phyloP scores from a whole-genome alignment of 768 basidiomycete genomes.

The Hygrocybe coccinea region DNA sequence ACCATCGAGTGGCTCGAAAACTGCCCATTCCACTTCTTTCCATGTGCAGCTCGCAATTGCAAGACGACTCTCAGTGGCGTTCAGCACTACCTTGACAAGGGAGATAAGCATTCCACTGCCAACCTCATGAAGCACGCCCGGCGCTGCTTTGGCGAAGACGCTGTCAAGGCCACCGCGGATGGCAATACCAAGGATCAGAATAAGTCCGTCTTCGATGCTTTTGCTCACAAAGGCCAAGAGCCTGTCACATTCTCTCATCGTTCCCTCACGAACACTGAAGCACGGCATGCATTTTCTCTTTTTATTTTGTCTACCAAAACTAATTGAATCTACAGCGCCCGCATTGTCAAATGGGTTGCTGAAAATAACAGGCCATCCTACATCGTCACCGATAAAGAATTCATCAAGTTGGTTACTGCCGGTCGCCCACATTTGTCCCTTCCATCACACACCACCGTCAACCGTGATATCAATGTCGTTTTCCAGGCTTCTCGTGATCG shows the following conservation, averaged over 20 bases:
- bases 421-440: slow-evolving; percentile 33
- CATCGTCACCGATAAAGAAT: slow-evolving; percentile 30
- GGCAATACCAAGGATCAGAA: slow-evolving; percentile 17
- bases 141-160: background rate
- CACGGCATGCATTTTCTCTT: slow-evolving; percentile 16
- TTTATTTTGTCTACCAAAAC: background rate
- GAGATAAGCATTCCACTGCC: slow-evolving; percentile 22
- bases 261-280: slow-evolving; percentile 23
- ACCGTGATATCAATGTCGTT: slow-evolving; percentile 26
- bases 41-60: slow-evolving; percentile 19
- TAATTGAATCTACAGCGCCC: slow-evolving; percentile 15
- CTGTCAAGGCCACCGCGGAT: background rate
- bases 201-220: slow-evolving; percentile 21
- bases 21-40: slow-evolving; percentile 19
- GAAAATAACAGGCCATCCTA: slow-evolving; percentile 28
- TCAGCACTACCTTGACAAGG: slow-evolving; percentile 20
- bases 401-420: slow-evolving; percentile 30
- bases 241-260: slow-evolving; percentile 29
- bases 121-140: slow-evolving; percentile 27
- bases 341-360: slow-evolving; percentile 32
- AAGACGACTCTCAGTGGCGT: background rate
- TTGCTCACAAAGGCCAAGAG: slow-evolving; percentile 19
- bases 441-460: slow-evolving; percentile 30
- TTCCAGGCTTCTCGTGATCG: slow-evolving; percentile 18
- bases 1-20: slow-evolving; percentile 16